A percentile compares a stretch with the other conserved stretches of the same genome.
phyloP scores from a whole-genome alignment of 2,329 filamentous ascomycete species.

The Karstenula rhodostoma region DNA sequence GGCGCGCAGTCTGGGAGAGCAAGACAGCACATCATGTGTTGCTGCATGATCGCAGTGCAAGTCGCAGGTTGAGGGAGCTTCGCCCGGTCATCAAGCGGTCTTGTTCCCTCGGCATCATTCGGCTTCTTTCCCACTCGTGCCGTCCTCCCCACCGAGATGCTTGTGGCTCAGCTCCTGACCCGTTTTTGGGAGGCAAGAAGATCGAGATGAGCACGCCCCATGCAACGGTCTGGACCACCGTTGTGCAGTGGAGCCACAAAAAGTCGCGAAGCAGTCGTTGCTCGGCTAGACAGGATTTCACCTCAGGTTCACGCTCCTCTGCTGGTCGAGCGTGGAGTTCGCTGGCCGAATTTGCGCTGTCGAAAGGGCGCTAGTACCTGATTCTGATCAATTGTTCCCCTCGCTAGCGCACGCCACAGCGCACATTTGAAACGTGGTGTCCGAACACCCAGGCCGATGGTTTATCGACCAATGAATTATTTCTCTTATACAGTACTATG shows the following conservation, averaged over 20 bases:
- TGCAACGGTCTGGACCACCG: slow-evolving; percentile 1
- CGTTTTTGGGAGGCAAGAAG: background rate
- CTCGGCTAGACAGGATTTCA: background rate
- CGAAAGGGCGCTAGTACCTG: slow-evolving; percentile 9
- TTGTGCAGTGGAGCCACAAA: slow-evolving; percentile 5
- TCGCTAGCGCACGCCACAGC: slow-evolving; percentile 11
- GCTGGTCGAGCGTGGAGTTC: slow-evolving; percentile 6
- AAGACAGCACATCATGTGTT: background rate
- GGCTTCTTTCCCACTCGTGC: slow-evolving; percentile 1
- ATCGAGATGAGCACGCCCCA: slow-evolving; percentile 6
- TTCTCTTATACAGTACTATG: slow-evolving; percentile 12
- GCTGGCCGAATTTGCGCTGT: slow-evolving; percentile 2
- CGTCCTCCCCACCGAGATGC: slow-evolving; percentile 2
- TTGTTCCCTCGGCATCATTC: background rate
- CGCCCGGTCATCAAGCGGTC: background rate
- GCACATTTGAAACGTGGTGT: slow-evolving; percentile 14
- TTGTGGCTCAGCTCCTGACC: slow-evolving; percentile 8
- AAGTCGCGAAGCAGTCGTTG: background rate
- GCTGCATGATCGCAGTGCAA: background rate
- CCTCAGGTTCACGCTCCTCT: slow-evolving; percentile 6
- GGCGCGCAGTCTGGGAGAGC: background rate
- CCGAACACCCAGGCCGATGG: slow-evolving; percentile 1
- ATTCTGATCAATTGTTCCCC: background rate
- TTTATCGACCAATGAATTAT: slow-evolving; percentile 5
- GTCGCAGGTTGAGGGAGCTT: background rate